phyloP scores from a whole-genome alignment of 225 moss, liverwort and hornwort species.

The Straminergon stramineum region DNA sequence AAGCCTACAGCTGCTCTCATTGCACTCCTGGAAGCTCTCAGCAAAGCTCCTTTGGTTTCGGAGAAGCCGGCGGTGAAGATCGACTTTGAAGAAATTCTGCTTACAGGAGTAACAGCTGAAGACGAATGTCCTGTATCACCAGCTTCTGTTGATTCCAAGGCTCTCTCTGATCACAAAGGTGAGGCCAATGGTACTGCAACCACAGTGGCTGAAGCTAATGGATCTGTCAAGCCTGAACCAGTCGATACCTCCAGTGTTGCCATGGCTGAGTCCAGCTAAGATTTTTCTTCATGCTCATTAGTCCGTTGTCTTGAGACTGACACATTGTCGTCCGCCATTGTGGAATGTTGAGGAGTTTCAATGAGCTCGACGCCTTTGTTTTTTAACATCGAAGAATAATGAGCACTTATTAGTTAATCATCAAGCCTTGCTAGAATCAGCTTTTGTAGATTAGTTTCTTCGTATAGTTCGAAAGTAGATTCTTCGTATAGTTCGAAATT shows the following conservation, averaged over 20 bases:
- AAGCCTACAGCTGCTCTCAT: slow-evolving; percentile 18
- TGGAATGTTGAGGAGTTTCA: not conserved
- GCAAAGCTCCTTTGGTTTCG: not conserved
- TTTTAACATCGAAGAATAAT: not conserved
- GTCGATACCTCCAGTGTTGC: not conserved
- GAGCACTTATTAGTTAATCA: not conserved
- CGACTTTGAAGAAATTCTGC: slow-evolving; percentile 17
- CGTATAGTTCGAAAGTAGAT: not conserved
- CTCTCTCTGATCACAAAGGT: not conserved
- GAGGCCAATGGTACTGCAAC: not conserved
- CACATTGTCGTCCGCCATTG: not conserved
- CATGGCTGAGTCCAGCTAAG: not conserved
- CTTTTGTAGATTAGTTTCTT: not conserved
- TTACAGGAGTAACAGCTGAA: not conserved
- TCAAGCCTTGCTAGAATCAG: not conserved
- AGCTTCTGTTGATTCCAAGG: not conserved
- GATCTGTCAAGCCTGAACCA: not conserved
- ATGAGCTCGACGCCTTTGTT: not conserved
- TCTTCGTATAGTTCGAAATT: not conserved
- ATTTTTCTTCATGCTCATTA: not conserved
- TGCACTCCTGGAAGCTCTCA: slow-evolving; percentile 14
- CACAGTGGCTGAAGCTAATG: not conserved
- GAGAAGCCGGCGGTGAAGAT: slow-evolving; percentile 24
- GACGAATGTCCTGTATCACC: not conserved
- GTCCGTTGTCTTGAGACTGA: not conserved